Percentiles rank a stretch among this genome's conserved stretches.
These are phyloP conservation scores for Botrytis elliptica DNA, from an alignment of 2,329 filamentous ascomycete genomes.

Conservation along the genomic window DNA sequence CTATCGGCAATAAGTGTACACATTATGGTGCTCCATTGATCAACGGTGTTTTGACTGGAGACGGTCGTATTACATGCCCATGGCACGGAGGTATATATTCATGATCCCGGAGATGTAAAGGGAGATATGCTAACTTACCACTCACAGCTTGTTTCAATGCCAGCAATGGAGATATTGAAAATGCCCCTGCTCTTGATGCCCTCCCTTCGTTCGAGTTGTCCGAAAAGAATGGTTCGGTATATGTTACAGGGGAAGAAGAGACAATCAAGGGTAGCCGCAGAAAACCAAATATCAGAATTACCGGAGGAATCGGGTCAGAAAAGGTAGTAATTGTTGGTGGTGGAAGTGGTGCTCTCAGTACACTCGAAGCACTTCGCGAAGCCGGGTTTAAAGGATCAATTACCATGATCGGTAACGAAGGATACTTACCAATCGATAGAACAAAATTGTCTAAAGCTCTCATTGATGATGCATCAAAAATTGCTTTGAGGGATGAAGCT, in stretches of 20 bases:
- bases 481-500: slow-evolving; percentile 71
- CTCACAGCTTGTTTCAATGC: slow-evolving; percentile 83
- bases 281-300: slow-evolving; percentile 71
- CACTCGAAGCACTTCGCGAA: slow-evolving; percentile 78
- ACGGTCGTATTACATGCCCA: slow-evolving; percentile 84
- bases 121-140: background rate
- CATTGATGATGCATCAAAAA: slow-evolving; percentile 74
- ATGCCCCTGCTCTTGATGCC: slow-evolving; percentile 87
- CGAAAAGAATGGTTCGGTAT: slow-evolving; percentile 80
- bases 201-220: slow-evolving; percentile 77
- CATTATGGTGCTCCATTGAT: slow-evolving; percentile 91
- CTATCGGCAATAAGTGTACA: slow-evolving; percentile 78
- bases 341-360: slow-evolving; percentile 79
- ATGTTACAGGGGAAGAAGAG: slow-evolving; percentile 76
- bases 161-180: slow-evolving; percentile 87
- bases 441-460: slow-evolving; percentile 95
- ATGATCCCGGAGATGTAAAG: background rate
- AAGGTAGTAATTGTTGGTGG: slow-evolving; percentile 85
- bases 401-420: slow-evolving; percentile 81
- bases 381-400: slow-evolving; percentile 77
- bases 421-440: slow-evolving; percentile 84
- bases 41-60: slow-evolving; percentile 78
- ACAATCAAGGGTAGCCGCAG: slow-evolving; percentile 75
- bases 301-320: slow-evolving; percentile 51
- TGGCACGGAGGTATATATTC: slow-evolving; percentile 81